Evolutionary conservation across 495 filamentous ascomycete species (phyloP).

Genomic region (Penicillium samsonianum): DNA sequence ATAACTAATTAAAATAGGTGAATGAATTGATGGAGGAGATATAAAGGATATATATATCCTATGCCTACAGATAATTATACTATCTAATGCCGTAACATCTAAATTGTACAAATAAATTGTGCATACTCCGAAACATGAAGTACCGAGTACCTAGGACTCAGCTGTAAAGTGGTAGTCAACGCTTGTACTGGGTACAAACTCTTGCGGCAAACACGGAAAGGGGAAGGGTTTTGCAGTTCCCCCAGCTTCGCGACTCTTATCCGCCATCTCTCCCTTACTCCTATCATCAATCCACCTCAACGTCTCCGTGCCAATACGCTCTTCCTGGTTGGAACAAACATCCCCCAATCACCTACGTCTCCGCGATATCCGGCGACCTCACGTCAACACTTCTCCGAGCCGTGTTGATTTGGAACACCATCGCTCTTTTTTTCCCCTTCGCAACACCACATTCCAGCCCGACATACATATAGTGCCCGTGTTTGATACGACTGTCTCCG

Average conservation of each 20-base stretch:
- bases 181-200: conserved; percentile 1
- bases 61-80: background rate
- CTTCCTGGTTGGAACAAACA: background rate
- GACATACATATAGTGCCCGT: background rate
- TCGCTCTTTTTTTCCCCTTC: background rate
- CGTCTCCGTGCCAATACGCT: background rate
- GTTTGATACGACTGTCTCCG: background rate
- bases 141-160: background rate
- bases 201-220: conserved; percentile 1
- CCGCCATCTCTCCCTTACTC: background rate
- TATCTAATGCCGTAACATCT: too few species aligned
- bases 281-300: background rate
- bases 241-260: background rate
- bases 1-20: background rate
- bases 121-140: background rate
- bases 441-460: background rate
- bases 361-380: background rate
- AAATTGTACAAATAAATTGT: background rate
- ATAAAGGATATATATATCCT: too few species aligned
- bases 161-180: background rate
- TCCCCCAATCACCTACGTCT: background rate
- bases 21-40: background rate
- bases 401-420: background rate
- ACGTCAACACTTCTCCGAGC: background rate
- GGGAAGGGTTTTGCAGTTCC: conserved; percentile 9